Percentiles rank a stretch among this genome's conserved stretches.
These are phyloP conservation scores for Diospyros kaki DNA, from an alignment of 148 eudicot genomes.

Conservation along the genomic window DNA sequence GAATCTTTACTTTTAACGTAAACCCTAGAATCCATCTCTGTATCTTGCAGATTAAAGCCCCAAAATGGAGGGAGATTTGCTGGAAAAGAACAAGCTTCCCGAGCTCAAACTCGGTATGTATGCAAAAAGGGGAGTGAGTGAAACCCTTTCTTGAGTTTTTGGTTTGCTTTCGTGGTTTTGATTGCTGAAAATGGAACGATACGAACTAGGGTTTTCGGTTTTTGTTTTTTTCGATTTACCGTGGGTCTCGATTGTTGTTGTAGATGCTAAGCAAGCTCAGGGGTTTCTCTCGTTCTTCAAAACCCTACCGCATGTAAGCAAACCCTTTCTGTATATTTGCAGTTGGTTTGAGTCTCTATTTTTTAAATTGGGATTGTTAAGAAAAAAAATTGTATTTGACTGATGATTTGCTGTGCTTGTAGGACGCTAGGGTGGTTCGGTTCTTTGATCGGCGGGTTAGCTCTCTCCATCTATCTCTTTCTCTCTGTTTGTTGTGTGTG, in stretches of 20 bases:
- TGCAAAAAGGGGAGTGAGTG: background rate
- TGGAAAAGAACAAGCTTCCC: conserved; percentile 73
- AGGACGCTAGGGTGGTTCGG: conserved; percentile 79
- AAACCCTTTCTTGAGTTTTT: background rate
- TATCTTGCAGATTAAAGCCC: background rate
- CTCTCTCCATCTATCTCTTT: conserved; percentile 5
- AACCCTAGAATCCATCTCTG: conserved; percentile 14
- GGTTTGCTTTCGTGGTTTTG: background rate
- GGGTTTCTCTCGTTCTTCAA: conserved; percentile 92
- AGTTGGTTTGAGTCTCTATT: background rate
- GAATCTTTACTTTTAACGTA: conserved; percentile 1
- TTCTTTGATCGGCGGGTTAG: conserved; percentile 94
- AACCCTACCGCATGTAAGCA: conserved; percentile 63
- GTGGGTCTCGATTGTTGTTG: background rate
- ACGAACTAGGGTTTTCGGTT: background rate
- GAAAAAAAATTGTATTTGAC: background rate
- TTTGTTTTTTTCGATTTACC: background rate
- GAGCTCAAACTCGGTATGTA: conserved; percentile 87
- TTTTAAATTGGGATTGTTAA: background rate
- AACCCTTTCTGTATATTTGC: background rate
- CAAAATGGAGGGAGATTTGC: conserved; percentile 52
- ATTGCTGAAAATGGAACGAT: background rate
- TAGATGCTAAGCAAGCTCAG: conserved; percentile 95
- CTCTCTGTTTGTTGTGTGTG: background rate
- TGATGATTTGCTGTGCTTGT: conserved; percentile 21